Evolutionary conservation across 2,329 filamentous ascomycete genomes (phyloP), one percentile per base, ranked within the genome.

Genomic region (Zalaria obscura): DNA sequence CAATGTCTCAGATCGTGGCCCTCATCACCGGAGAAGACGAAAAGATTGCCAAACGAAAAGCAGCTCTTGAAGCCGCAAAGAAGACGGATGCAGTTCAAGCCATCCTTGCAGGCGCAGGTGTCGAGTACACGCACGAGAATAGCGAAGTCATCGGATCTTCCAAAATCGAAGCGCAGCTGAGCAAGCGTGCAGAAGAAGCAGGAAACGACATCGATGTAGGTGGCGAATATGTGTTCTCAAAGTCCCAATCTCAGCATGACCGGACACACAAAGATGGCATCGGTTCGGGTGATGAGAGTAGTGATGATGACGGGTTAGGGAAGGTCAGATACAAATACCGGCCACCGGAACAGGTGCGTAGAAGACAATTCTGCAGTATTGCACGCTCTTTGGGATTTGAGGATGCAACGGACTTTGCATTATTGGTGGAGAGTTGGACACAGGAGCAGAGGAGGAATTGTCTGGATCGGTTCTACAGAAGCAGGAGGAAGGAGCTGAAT

Each of bases 51-150:
- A 52, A 46, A 45, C 53, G 2, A 7, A 32, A 32, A n/a, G 29
- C 29, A 7, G 29, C 7, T n/a, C 7, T 7, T 7, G 7, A 32
- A 7, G 53, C 55, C 8, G 53, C 60, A 0, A 71, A 68, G 50
- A 78, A 63, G 43, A 66, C 72, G 37, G 85, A 96, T 52, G 80
- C 85, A 0, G 73, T 96, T 28, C 82, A 89, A 51, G 91, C 87
- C 2, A 96, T 98, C 47, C 74, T 98, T 1, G 78, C 84, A 3
- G 77, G 80, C 5, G 87, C 84, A 0, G 91, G 91, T 2, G 88
- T 98, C 0, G 80, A 91, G 54, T 98, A 98, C 58, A 93, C 87
- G 0, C 91, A 98, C 55, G 83, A 96, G 52, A 98, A 98, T 57
- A 86, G 84, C 1, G 88, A 98, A 61, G 88, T 98, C 9, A 76